Percentiles rank a stretch among this genome's conserved stretches.
Evolutionary conservation across 176 grass and related monocot genomes (phyloP).

Genomic region (Leersia perrieri): DNA sequence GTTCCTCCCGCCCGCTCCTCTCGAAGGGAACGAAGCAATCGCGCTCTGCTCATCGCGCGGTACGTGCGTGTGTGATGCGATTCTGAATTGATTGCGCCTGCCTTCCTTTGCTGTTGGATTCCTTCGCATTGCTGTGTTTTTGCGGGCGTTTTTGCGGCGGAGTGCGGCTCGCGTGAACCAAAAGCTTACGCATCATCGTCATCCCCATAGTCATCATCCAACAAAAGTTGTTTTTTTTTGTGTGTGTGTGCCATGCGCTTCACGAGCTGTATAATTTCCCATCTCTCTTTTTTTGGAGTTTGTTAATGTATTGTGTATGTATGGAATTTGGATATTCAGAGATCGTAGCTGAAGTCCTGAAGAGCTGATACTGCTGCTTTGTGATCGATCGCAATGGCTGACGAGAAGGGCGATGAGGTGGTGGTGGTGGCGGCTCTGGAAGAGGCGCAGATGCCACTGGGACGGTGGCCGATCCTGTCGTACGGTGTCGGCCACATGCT

Average conservation of each 20-base stretch:
- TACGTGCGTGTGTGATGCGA: background rate
- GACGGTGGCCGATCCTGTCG: conserved; percentile 54
- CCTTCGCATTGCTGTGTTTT: background rate
- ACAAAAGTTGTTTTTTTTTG: background rate
- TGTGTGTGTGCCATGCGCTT: background rate
- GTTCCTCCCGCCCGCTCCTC: background rate
- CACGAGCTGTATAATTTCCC: background rate
- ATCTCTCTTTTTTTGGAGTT: background rate
- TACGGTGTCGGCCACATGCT: conserved; percentile 83
- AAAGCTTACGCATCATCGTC: background rate
- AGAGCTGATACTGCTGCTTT: background rate
- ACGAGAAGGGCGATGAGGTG: conserved; percentile 19
- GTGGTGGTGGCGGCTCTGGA: too few relatives aligned
- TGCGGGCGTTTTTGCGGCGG: too few relatives aligned
- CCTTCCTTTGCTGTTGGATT: background rate
- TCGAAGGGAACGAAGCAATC: background rate
- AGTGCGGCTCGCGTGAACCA: background rate
- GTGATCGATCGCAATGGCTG: conserved; percentile 12
- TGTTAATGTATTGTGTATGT: too few relatives aligned
- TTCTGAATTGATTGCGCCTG: background rate
- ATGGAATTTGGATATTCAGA: conserved; percentile 4
- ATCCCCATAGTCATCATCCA: background rate
- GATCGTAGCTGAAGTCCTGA: background rate
- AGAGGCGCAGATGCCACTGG: conserved; percentile 37
- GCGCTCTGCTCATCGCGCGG: background rate